A percentile compares a stretch with the other conserved stretches of the same genome.
These are phyloP conservation scores for Colletotrichum costaricense DNA, from an alignment of 2,329 filamentous ascomycete genomes.

Conservation along the genomic window DNA sequence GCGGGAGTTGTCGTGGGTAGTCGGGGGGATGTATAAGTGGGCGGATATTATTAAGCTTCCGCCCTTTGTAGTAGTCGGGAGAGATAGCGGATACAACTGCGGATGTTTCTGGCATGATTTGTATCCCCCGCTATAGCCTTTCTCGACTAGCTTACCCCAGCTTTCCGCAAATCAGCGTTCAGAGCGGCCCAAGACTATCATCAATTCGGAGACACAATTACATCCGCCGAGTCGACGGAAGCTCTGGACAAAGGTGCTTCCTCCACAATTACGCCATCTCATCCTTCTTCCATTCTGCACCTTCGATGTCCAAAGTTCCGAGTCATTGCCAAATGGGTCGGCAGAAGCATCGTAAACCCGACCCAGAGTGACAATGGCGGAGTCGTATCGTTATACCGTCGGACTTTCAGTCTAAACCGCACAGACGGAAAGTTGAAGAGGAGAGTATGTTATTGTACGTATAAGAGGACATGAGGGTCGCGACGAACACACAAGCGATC, in stretches of 20 bases:
- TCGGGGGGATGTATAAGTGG: too few relatives aligned
- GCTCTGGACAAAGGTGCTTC: neutral
- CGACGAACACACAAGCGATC: neutral
- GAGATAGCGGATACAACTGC: neutral
- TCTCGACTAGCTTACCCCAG: neutral
- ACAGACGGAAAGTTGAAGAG: neutral
- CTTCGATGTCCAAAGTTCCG: neutral
- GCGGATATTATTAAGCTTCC: slow-evolving; percentile 16
- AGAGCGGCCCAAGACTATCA: neutral
- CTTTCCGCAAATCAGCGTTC: neutral
- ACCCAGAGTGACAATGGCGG: neutral
- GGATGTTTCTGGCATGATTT: neutral
- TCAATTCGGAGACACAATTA: neutral
- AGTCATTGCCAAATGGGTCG: neutral
- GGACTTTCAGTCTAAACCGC: neutral
- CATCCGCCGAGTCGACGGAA: neutral
- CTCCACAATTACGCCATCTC: neutral
- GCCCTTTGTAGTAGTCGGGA: neutral
- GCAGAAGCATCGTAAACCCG: neutral
- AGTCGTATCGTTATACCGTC: neutral
- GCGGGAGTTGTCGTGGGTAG: neutral
- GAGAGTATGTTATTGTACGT: neutral
- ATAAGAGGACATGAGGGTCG: neutral
- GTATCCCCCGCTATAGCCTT: neutral
- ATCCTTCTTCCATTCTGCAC: neutral